Conservation (phyloP, 371 early-diverging fungal genomes). For the Mycotypha africana region DNA sequence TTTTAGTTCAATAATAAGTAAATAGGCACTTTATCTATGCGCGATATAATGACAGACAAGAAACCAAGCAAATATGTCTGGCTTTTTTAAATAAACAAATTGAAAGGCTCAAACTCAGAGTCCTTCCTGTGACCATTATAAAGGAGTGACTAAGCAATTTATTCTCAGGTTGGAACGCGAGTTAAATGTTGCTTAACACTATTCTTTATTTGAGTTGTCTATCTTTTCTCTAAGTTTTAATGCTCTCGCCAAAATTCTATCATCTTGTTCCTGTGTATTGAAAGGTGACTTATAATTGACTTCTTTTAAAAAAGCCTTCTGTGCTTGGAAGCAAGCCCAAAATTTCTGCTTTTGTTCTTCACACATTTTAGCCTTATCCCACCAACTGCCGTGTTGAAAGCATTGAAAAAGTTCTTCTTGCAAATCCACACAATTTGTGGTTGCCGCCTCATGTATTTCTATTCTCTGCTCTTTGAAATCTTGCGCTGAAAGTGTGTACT, state of each 20-base stretch:
- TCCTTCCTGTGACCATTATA: no score
- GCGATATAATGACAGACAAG: no score
- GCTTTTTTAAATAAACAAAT: no score
- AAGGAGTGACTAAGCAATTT: no score
- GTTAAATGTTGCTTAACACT: no score
- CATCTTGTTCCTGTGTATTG: constrained; percentile 31
- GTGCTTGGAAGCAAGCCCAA: constrained; percentile 46
- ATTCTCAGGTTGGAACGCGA: no score
- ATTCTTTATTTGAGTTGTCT: background rate
- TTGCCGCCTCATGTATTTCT: constrained; percentile 45
- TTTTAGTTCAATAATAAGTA: no score
- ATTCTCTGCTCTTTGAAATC: constrained; percentile 39
- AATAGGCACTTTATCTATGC: no score
- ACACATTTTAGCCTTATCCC: constrained; percentile 62
- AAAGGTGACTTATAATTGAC: constrained; percentile 37
- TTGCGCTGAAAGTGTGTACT: no score
- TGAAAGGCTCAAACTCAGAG: no score
- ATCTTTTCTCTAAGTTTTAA: constrained; percentile 15
- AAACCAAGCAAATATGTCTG: no score
- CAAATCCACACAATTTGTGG: constrained; percentile 52
- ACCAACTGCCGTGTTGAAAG: constrained; percentile 55
- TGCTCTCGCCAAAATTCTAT: constrained; percentile 12
- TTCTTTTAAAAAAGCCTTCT: constrained; percentile 45
- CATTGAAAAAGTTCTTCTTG: constrained; percentile 47
- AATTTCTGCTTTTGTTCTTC: constrained; percentile 52